phyloP scores from a whole-genome alignment of 768 basidiomycete genomes.

The Cubamyces sp. region DNA sequence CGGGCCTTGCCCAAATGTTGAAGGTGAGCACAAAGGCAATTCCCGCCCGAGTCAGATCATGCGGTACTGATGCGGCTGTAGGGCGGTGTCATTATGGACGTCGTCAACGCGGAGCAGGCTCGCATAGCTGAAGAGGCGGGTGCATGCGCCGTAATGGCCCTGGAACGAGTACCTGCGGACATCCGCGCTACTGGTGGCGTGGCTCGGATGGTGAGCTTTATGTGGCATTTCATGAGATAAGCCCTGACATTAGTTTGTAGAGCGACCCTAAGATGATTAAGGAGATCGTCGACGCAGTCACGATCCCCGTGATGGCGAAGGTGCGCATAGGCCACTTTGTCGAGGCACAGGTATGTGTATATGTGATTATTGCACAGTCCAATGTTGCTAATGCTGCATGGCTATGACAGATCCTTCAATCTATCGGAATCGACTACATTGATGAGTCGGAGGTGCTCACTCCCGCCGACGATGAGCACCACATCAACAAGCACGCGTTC shows the following conservation, averaged over 20 bases:
- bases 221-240: conserved; percentile 9
- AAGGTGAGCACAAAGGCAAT: conserved; percentile 50
- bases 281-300: conserved; percentile 90
- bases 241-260: conserved; percentile 38
- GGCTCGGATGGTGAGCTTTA: conserved; percentile 81
- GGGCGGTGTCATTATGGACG: conserved; percentile 96
- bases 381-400: background rate
- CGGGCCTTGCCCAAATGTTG: conserved; percentile 95
- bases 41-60: conserved; percentile 1
- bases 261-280: conserved; percentile 98
- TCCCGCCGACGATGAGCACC: conserved; percentile 93
- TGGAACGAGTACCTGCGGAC: conserved; percentile 94
- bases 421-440: conserved; percentile 94
- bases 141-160: conserved; percentile 97
- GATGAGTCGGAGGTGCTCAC: conserved; percentile 96
- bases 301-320: conserved; percentile 97
- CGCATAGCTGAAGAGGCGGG: conserved; percentile 97
- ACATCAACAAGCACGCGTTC: conserved; percentile 96
- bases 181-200: conserved; percentile 93
- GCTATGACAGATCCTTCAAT: conserved; percentile 78
- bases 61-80: conserved; percentile 31
- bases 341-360: conserved; percentile 77
- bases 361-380: background rate
- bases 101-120: conserved; percentile 85
- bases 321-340: conserved; percentile 97